A percentile compares a stretch with the other conserved stretches of the same genome.
phyloP scores from a whole-genome alignment of 2,329 filamentous ascomycete species.

The Trichophyton verrucosum region DNA sequence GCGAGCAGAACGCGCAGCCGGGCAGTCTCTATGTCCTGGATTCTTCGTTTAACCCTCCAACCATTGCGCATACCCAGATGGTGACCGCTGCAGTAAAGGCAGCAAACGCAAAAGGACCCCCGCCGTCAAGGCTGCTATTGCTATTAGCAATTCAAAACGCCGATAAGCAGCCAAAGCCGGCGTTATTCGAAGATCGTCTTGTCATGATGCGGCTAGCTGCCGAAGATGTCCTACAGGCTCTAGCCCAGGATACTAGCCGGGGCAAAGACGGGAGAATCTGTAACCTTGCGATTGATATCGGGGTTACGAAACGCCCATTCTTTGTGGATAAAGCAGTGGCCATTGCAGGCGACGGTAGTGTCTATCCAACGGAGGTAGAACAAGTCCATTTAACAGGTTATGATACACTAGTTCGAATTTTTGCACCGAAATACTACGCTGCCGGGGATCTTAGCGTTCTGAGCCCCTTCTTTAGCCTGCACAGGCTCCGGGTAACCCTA shows the following conservation, averaged over 20 bases:
- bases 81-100: conserved; percentile 40
- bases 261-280: not conserved
- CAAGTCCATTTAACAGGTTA: conserved; percentile 39
- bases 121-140: conserved; percentile 39
- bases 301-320: conserved; percentile 37
- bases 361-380: conserved; percentile 27
- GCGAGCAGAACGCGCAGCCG: conserved; percentile 10
- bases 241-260: not conserved
- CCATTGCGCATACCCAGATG: conserved; percentile 45
- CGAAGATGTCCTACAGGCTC: conserved; percentile 23
- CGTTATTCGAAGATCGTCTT: conserved; percentile 37
- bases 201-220: conserved; percentile 40
- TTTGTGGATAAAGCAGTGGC: conserved; percentile 37
- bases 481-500: conserved; percentile 34
- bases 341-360: conserved; percentile 22
- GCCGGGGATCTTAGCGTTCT: conserved; percentile 31
- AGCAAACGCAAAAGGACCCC: conserved; percentile 18
- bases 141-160: conserved; percentile 54
- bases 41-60: conserved; percentile 55
- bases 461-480: conserved; percentile 30
- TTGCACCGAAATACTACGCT: conserved; percentile 39
- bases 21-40: conserved; percentile 47
- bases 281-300: conserved; percentile 30
- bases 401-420: conserved; percentile 38
- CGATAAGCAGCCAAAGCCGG: conserved; percentile 45